Conservation (phyloP, 169 alveolate species). For the Perkinsus chesapeaki region DNA sequence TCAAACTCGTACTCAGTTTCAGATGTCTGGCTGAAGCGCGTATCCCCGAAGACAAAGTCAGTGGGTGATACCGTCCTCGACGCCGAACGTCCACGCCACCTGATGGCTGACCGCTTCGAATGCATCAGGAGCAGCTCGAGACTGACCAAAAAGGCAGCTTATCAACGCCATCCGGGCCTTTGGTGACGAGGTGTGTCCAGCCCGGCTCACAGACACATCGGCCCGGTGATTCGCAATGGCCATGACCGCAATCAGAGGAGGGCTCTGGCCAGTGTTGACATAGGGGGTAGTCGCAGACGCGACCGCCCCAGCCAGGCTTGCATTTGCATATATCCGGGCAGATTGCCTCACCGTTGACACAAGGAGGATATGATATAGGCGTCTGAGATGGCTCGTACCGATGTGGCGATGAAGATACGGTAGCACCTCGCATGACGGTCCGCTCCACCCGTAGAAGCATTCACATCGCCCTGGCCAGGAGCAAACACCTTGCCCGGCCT, state of each 20-base stretch:
- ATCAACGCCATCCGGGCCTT: not conserved
- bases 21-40: not conserved
- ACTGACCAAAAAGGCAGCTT: not conserved
- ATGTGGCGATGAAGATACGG: not conserved
- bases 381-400: not conserved
- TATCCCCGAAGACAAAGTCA: not conserved
- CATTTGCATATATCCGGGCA: constrained; percentile 50
- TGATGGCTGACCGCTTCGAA: not conserved
- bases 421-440: constrained; percentile 41
- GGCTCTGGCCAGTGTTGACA: constrained; percentile 28
- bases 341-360: constrained; percentile 48
- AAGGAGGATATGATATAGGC: constrained; percentile 25
- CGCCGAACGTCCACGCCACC: not conserved
- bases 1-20: not conserved
- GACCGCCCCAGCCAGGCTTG: constrained; percentile 50
- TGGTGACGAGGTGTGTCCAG: constrained; percentile 1
- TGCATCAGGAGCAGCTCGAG: not conserved
- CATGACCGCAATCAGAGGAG: constrained; percentile 11
- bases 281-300: constrained; percentile 48
- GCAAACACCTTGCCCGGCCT: constrained; percentile 42
- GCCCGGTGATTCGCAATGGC: constrained; percentile 5
- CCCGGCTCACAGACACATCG: constrained; percentile 16
- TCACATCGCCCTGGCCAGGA: constrained; percentile 49
- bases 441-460: constrained; percentile 53
- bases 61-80: not conserved